phyloP scores from a whole-genome alignment of 805 yeast species.

The Tetrapisispora taiwanensis region DNA sequence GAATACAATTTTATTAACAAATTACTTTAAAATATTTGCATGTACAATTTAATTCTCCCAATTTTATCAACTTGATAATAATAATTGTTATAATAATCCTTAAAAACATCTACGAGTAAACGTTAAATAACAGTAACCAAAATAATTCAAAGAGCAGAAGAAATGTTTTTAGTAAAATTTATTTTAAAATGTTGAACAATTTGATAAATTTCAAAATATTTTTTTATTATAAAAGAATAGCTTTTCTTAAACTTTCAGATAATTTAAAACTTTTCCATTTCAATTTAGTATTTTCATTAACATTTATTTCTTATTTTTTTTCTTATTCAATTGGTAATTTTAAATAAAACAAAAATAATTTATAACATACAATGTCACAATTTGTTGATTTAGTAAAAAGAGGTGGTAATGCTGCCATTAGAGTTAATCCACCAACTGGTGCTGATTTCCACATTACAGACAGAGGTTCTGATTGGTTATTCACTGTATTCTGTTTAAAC shows the following conservation, averaged over 20 bases:
- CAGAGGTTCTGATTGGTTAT: conserved; percentile 61
- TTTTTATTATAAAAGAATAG: not conserved
- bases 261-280: not conserved
- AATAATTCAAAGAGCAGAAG: no score
- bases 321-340: not conserved
- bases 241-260: not conserved
- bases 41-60: not conserved
- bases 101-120: no score
- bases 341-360: not conserved
- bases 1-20: no score
- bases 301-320: not conserved
- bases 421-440: conserved; percentile 35
- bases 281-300: not conserved
- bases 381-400: conserved; percentile 18
- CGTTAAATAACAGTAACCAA: not conserved
- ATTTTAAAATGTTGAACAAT: no score
- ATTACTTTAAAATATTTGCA: no score
- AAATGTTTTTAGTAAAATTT: no score
- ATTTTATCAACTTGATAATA: not conserved
- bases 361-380: conserved; percentile 8
- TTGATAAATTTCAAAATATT: no score
- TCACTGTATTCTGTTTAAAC: conserved; percentile 49
- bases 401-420: conserved; percentile 34
- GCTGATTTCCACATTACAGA: conserved; percentile 45
- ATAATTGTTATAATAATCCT: no score